Evolutionary conservation across 108 stramenopile species (phyloP).

Genomic region (Epithemia pelagica): DNA sequence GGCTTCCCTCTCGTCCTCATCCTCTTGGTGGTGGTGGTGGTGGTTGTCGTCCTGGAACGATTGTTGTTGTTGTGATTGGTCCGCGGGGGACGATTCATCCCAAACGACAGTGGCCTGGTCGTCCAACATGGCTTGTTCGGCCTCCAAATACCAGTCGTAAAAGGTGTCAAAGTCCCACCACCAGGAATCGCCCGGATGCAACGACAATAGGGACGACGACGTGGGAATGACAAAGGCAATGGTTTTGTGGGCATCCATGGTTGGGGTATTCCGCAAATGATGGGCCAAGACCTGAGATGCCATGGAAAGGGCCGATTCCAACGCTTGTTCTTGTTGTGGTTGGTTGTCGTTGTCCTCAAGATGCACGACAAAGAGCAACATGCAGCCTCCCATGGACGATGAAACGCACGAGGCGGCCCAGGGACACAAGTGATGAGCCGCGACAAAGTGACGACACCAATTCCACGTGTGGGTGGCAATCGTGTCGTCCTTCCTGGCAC

Average conservation of each 20-base stretch:
- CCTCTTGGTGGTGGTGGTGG: no score
- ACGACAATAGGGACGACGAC: background rate
- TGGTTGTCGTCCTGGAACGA: no score
- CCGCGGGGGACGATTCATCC: background rate
- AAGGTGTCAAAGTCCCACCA: slow-evolving; percentile 35
- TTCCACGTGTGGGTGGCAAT: slow-evolving; percentile 21
- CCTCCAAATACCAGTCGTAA: slow-evolving; percentile 52
- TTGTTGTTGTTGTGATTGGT: background rate
- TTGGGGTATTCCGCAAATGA: background rate
- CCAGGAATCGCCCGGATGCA: no score
- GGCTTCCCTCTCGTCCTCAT: slow-evolving; percentile 24
- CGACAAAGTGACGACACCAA: slow-evolving; percentile 62
- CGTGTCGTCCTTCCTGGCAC: no score
- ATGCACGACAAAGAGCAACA: slow-evolving; percentile 51
- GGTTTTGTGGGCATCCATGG: slow-evolving; percentile 42
- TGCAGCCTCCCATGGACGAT: slow-evolving; percentile 31
- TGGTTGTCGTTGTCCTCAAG: background rate
- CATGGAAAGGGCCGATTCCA: background rate
- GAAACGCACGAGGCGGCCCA: slow-evolving; percentile 52
- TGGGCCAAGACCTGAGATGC: slow-evolving; percentile 22
- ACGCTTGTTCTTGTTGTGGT: background rate
- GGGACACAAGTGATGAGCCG: slow-evolving; percentile 50
- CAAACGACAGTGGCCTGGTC: background rate
- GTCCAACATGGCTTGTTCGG: slow-evolving; percentile 54
- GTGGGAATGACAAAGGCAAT: slow-evolving; percentile 44